Evolutionary conservation across 805 yeast species (phyloP).

Genomic region (Candida succiphila): DNA sequence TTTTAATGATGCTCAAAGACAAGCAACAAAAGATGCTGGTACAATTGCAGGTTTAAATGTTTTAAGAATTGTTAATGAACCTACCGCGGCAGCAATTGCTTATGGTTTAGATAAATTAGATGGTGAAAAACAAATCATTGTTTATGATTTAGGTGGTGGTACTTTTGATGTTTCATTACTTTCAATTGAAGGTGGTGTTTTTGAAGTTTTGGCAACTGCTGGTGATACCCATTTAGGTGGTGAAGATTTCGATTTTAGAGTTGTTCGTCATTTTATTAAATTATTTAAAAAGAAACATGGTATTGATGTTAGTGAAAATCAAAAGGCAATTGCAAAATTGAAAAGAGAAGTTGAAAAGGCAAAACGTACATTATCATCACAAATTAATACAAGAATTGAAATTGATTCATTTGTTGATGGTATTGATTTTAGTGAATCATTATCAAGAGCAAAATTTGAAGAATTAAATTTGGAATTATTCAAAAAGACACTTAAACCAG

Average conservation of each 20-base stretch:
- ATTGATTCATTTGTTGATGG: constrained; percentile 94
- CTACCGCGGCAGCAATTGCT: constrained; percentile 97
- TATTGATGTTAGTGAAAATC: constrained; percentile 72
- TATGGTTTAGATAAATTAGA: constrained; percentile 82
- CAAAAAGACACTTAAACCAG: constrained; percentile 93
- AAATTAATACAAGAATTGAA: constrained; percentile 92
- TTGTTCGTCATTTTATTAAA: constrained; percentile 79
- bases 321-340: constrained; percentile 83
- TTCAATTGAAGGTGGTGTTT: constrained; percentile 84
- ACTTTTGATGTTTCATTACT: constrained; percentile 87
- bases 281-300: constrained; percentile 87
- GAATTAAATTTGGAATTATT: constrained; percentile 89
- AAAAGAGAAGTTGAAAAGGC: constrained; percentile 99
- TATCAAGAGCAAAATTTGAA: constrained; percentile 97
- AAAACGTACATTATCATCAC: constrained; percentile 90
- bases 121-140: constrained; percentile 82
- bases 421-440: constrained; percentile 88
- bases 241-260: constrained; percentile 89
- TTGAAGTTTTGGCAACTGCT: constrained; percentile 87
- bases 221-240: constrained; percentile 98
- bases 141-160: constrained; percentile 96
- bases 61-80: constrained; percentile 84
- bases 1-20: constrained; percentile 90
- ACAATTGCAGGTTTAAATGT: constrained; percentile 84
- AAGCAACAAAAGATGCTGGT: constrained; percentile 92